A percentile compares a stretch with the other conserved stretches of the same genome.
Evolutionary conservation across 345 rosid genomes (phyloP).

Genomic region (Bretschneidera sinensis): DNA sequence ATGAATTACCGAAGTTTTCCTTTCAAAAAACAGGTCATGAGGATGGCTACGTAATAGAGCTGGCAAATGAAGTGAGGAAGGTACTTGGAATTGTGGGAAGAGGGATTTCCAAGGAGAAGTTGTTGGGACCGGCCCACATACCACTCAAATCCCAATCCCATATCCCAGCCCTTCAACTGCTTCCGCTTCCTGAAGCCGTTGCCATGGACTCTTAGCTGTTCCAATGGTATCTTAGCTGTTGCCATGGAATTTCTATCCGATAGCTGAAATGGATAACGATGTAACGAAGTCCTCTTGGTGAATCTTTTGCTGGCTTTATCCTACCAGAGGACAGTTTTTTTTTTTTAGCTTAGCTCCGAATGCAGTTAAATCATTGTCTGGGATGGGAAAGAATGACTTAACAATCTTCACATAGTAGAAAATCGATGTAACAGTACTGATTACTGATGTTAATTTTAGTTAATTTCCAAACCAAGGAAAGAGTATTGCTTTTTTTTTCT

Average conservation of each 20-base stretch:
- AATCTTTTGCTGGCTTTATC: not conserved
- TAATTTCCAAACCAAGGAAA: too few relatives aligned
- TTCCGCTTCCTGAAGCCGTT: conserved; percentile 56
- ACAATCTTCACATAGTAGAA: not conserved
- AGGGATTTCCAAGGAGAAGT: conserved; percentile 22
- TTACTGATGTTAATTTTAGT: conserved; percentile 9
- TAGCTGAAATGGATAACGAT: too few relatives aligned
- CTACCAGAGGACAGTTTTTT: too few relatives aligned
- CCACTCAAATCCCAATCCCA: conserved; percentile 37
- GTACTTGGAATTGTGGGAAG: conserved; percentile 40
- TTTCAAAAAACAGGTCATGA: conserved; percentile 57
- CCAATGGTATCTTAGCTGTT: too few relatives aligned
- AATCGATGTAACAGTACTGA: not conserved
- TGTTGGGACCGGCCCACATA: conserved; percentile 23
- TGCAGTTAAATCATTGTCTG: not conserved
- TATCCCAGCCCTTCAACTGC: conserved; percentile 40
- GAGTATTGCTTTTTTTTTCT: too few relatives aligned
- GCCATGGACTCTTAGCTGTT: conserved; percentile 60
- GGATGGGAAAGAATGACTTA: conserved; percentile 5
- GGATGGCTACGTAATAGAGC: conserved; percentile 73
- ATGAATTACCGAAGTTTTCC: not conserved
- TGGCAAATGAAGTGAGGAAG: conserved; percentile 89
- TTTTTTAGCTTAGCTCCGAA: not conserved
- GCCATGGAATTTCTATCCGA: not conserved
- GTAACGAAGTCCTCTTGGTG: too few relatives aligned